These are phyloP conservation scores for Populus hybrid DNA, from an alignment of 441 rosid species.

Conservation along the genomic window DNA sequence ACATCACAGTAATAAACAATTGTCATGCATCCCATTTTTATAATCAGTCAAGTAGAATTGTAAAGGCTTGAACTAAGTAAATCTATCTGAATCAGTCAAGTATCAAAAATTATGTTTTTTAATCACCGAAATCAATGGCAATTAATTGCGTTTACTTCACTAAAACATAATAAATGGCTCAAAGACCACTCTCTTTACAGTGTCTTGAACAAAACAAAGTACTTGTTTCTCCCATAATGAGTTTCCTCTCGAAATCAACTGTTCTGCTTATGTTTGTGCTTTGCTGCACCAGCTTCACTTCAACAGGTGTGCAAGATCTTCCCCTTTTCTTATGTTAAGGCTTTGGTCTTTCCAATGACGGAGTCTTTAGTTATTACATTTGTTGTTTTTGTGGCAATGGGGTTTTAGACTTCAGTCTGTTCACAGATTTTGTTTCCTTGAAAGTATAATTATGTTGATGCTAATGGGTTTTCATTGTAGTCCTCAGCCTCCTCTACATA, in stretches of 20 bases:
- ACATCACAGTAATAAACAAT: neutral
- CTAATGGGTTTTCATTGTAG: too few relatives aligned
- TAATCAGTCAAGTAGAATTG: neutral
- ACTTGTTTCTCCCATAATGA: conserved; percentile 16
- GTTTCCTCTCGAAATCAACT: conserved; percentile 27
- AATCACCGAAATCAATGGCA: neutral
- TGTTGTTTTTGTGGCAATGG: neutral
- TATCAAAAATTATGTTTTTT: too few relatives aligned
- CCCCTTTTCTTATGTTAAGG: neutral
- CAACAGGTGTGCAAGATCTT: neutral
- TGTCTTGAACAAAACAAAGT: neutral
- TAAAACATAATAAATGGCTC: neutral
- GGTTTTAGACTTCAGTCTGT: neutral
- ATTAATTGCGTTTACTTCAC: neutral
- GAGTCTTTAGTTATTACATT: conserved; percentile 4
- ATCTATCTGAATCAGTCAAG: neutral
- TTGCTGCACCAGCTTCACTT: too few relatives aligned
- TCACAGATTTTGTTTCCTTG: too few relatives aligned
- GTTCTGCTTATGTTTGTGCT: conserved; percentile 19
- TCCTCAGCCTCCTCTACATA: too few relatives aligned
- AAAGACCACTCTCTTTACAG: neutral
- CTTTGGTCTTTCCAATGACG: neutral
- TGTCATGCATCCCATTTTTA: neutral
- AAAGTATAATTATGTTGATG: too few relatives aligned
- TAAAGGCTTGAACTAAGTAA: neutral